Percentiles rank a stretch among this genome's conserved stretches.
These are phyloP conservation scores for Babesia bigemina DNA, from an alignment of 169 alveolate genomes.

Conservation along the genomic window DNA sequence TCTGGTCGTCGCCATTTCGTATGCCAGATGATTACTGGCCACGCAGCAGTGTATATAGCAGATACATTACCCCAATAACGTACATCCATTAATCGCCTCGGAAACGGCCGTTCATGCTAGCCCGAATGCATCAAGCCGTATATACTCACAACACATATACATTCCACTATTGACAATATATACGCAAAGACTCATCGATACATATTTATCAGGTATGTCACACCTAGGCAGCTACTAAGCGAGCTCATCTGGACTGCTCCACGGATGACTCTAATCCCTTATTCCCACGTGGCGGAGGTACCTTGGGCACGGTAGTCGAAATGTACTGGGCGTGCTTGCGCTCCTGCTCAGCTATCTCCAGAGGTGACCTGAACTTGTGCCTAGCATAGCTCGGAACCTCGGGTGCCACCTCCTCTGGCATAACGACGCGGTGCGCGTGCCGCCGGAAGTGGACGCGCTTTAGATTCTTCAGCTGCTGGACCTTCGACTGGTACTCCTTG, in stretches of 20 bases:
- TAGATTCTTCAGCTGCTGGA: conserved; percentile 58
- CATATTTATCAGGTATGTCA: neutral
- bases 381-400: conserved; percentile 70
- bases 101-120: too few species aligned
- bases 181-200: neutral
- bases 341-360: conserved; percentile 64
- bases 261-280: neutral
- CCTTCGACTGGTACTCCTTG: conserved; percentile 72
- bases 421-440: conserved; percentile 56
- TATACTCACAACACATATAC: too few species aligned
- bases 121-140: too few species aligned
- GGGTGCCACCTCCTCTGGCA: conserved; percentile 74
- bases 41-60: too few species aligned
- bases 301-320: conserved; percentile 26
- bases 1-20: too few species aligned
- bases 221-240: neutral
- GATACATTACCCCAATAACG: too few species aligned
- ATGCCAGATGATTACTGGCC: too few species aligned
- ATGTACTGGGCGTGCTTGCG: conserved; percentile 57
- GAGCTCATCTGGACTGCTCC: neutral
- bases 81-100: too few species aligned
- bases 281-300: neutral
- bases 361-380: conserved; percentile 64
- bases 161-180: too few species aligned
- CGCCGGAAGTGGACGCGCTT: conserved; percentile 57